A percentile compares a stretch with the other conserved stretches of the same genome.
Evolutionary conservation across 306 rosid genomes (phyloP).

Genomic region (apple (Malus domestica)): DNA sequence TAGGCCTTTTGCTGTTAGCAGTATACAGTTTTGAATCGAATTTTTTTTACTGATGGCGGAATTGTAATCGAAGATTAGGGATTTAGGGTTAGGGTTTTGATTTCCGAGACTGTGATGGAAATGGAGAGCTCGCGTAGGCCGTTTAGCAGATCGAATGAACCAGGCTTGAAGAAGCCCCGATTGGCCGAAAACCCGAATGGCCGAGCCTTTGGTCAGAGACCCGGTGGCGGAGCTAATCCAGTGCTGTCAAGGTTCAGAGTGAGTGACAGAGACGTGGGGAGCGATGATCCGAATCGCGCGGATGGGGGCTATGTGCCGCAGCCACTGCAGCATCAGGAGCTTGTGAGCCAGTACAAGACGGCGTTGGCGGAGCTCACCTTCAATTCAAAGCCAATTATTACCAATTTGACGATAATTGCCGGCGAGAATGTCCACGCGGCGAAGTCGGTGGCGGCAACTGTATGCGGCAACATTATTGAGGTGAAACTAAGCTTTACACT

Average conservation of each 20-base stretch:
- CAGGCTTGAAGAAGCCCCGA: conserved; percentile 74
- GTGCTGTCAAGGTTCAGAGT: conserved; percentile 43
- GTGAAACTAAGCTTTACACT: conserved; percentile 65
- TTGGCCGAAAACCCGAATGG: conserved; percentile 40
- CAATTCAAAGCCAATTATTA: conserved; percentile 85
- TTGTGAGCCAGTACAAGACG: conserved; percentile 59
- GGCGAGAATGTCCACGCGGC: conserved; percentile 66
- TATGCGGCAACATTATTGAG: conserved; percentile 82
- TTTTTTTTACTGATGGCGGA: background rate
- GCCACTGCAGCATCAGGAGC: conserved; percentile 57
- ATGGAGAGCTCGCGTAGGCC: conserved; percentile 88
- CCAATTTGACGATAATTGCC: conserved; percentile 82
- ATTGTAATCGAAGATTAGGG: conserved; percentile 20
- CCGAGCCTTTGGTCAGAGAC: conserved; percentile 62
- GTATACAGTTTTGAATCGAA: background rate
- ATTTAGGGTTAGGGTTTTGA: conserved; percentile 45
- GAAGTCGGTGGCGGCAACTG: conserved; percentile 52
- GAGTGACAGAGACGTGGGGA: conserved; percentile 45
- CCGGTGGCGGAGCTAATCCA: conserved; percentile 28
- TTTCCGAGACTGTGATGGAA: conserved; percentile 29
- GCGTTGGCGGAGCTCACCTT: conserved; percentile 86
- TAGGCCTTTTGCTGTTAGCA: background rate
- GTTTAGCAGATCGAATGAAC: conserved; percentile 74
- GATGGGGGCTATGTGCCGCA: conserved; percentile 72
- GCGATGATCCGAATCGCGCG: conserved; percentile 40